Evolutionary conservation across 768 basidiomycete genomes (phyloP), one percentile per base, ranked within the genome.

Genomic region (Trametopsis cervina): DNA sequence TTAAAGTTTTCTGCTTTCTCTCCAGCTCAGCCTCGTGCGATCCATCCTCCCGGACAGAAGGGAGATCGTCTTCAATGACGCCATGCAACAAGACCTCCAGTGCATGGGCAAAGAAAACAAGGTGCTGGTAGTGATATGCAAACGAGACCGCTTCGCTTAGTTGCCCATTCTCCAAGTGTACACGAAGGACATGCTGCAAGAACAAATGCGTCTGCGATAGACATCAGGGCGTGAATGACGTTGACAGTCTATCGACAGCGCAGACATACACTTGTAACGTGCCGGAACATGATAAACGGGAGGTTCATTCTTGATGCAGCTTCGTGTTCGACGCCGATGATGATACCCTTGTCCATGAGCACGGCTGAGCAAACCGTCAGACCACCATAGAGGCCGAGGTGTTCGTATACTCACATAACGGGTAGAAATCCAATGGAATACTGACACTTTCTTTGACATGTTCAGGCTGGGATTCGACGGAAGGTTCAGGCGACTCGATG

Each of bases 261-360:
- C 15, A 26, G 15, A 70, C 86, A 55, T 57, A 94, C 92, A 56
- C 85, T 91, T 0, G 92, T 96, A 17, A 86, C 78, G 65, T 95
- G 87, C 43, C 92, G 78, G 68, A 95, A 97, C 69, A 94, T 84
- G 12, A 86, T 83, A 61, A 96, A 96, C 1, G 92, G 80, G 7
- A 97, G 69, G 48, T 83, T 87, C 21, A 74, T 67, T 45, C 89
- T 76, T 13, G 83, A 74, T 2, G 81, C 83, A 2, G 80, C 78
- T 63, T 99, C 95, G 49, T 93, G 81, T 55, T 97, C 94, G 22
- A 87, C 89, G 6, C 95, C 95, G 56, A 97, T 93, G 54, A 99
- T 92, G 55, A 99, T 96, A 1, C 94, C 95, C 61, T 97, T 99
- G 65, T 97, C 94, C 93, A 98, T 98, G 21, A 99, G 76, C 5